phyloP scores from a whole-genome alignment of 345 rosid genomes.

The Arabidopsis thaliana region DNA sequence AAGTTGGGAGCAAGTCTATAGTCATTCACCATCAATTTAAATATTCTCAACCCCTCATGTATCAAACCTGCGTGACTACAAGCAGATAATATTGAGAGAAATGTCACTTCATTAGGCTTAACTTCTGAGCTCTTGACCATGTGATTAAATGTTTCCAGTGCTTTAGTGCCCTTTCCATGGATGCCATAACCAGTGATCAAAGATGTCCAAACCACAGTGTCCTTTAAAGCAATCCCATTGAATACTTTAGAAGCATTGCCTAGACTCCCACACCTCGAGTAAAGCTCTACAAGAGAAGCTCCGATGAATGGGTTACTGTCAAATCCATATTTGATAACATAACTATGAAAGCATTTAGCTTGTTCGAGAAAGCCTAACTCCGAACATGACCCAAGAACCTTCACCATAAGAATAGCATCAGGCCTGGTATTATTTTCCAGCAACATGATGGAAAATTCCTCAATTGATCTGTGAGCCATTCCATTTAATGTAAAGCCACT shows the following conservation, averaged over 20 bases:
- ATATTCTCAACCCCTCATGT: slow-evolving; percentile 52
- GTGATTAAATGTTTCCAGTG: slow-evolving; percentile 48
- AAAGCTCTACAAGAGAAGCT: slow-evolving; percentile 62
- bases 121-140: slow-evolving; percentile 47
- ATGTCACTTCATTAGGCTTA: slow-evolving; percentile 61
- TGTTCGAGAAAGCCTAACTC: slow-evolving; percentile 58
- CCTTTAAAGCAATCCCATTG: slow-evolving; percentile 49
- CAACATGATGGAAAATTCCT: slow-evolving; percentile 53
- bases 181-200: slow-evolving; percentile 64
- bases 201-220: slow-evolving; percentile 61
- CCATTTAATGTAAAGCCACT: slow-evolving; percentile 61
- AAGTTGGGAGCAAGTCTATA: slow-evolving; percentile 45
- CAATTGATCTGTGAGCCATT: slow-evolving; percentile 52
- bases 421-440: slow-evolving; percentile 49
- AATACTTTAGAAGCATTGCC: slow-evolving; percentile 50
- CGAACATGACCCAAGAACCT: slow-evolving; percentile 58
- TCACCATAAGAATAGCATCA: slow-evolving; percentile 63
- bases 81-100: slow-evolving; percentile 58
- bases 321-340: slow-evolving; percentile 56
- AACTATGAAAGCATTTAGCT: slow-evolving; percentile 59
- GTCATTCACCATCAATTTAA: slow-evolving; percentile 51
- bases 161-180: slow-evolving; percentile 57
- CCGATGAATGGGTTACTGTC: slow-evolving; percentile 46
- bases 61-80: slow-evolving; percentile 69
- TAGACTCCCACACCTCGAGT: slow-evolving; percentile 64